Percentiles rank a stretch among this genome's conserved stretches.
phyloP scores from a whole-genome alignment of 2,329 filamentous ascomycete genomes.

The Colletotrichum tanaceti region DNA sequence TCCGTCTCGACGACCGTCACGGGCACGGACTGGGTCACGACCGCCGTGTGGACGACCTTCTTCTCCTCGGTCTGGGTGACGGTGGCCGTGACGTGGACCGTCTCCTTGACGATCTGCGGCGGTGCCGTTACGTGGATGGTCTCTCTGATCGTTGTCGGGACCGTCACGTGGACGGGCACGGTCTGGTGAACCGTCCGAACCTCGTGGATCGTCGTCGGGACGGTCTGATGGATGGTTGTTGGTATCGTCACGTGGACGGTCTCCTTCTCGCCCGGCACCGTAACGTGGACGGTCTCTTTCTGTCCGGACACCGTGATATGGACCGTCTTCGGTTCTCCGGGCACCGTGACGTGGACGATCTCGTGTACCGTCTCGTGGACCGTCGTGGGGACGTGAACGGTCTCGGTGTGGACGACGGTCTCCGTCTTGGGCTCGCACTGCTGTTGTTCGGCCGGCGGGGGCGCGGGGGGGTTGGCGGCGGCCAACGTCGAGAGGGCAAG shows the following conservation, averaged over 20 bases:
- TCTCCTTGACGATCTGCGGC: constrained; percentile 26
- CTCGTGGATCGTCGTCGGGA: constrained; percentile 25
- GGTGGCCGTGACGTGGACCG: constrained; percentile 24
- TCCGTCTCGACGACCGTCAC: constrained; percentile 30
- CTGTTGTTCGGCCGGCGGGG: constrained; percentile 13
- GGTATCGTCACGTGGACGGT: constrained; percentile 31
- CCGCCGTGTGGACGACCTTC: constrained; percentile 23
- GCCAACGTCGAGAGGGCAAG: constrained; percentile 31
- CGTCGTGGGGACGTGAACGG: constrained; percentile 4
- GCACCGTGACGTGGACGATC: constrained; percentile 29
- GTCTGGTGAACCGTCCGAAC: constrained; percentile 31
- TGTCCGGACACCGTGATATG: constrained; percentile 3
- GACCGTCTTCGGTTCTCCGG: background rate
- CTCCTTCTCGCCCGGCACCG: constrained; percentile 23
- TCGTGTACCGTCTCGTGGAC: constrained; percentile 16
- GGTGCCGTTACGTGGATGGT: constrained; percentile 33
- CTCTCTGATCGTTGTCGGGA: constrained; percentile 18
- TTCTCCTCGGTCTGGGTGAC: constrained; percentile 25
- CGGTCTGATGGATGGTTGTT: constrained; percentile 21
- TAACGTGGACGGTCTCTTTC: constrained; percentile 23
- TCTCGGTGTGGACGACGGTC: constrained; percentile 32
- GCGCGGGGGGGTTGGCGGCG: constrained; percentile 31
- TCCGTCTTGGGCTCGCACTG: constrained; percentile 35
- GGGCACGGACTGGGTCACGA: constrained; percentile 21
- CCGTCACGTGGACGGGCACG: constrained; percentile 24